These are phyloP conservation scores for Colletotrichum tropicicola DNA, from an alignment of 2,329 filamentous ascomycete genomes.

Conservation along the genomic window DNA sequence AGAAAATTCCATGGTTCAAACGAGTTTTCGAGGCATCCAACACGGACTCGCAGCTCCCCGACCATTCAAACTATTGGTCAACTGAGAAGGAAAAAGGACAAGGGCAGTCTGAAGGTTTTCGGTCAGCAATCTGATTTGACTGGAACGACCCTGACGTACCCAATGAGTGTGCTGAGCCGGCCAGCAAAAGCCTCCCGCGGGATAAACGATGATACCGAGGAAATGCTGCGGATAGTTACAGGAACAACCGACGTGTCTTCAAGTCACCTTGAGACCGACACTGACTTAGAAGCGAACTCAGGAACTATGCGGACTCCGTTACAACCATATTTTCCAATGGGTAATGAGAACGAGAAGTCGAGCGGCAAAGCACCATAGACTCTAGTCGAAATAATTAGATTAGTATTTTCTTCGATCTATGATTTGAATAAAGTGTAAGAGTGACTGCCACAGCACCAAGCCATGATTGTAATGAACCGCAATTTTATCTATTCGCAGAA, in stretches of 20 bases:
- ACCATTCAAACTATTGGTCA: conserved; percentile 3
- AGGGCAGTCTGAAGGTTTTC: not conserved
- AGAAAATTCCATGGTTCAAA: conserved; percentile 38
- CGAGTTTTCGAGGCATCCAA: conserved; percentile 35
- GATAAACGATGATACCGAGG: not conserved
- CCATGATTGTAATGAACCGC: too few relatives aligned
- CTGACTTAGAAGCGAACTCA: not conserved
- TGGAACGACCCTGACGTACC: not conserved
- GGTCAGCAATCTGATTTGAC: not conserved
- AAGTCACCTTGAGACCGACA: not conserved
- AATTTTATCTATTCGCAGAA: too few relatives aligned
- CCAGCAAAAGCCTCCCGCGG: not conserved
- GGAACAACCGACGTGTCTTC: too few relatives aligned
- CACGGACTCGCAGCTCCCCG: not conserved
- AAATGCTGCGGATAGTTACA: not conserved
- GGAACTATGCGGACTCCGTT: not conserved
- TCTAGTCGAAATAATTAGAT: too few relatives aligned
- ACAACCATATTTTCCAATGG: not conserved
- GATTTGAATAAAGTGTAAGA: too few relatives aligned
- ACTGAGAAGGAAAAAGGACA: not conserved
- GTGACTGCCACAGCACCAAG: too few relatives aligned
- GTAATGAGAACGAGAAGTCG: not conserved
- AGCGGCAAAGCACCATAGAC: too few relatives aligned
- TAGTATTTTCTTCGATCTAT: too few relatives aligned
- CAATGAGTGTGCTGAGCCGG: not conserved